Evolutionary conservation across 1,284 basidiomycete genomes (phyloP), one percentile per base, ranked within the genome.

Genomic region (Rhizoctonia solani): DNA sequence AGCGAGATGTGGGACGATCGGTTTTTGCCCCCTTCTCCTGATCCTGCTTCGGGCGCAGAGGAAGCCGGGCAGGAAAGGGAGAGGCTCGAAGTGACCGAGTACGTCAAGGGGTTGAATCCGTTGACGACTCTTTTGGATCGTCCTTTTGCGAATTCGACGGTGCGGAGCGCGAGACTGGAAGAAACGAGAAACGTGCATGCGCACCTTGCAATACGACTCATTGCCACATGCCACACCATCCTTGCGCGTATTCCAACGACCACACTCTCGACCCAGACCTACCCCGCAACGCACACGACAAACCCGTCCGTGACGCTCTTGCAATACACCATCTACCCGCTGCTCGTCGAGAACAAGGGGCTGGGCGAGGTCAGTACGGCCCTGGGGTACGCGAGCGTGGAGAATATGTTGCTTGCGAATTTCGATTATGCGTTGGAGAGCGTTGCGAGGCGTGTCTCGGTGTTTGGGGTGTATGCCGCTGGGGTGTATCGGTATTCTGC

Each of bases 361-460:
- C 81, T 98, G 42, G 76, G 83, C 69, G 86, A 83, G 69, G 83
- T 95, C 47, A 82, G 92, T 1, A 79, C 82, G 23, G 80, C 85
- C 66, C 85, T 87, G 1, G 92, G 90, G 1, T 95, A 93, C 72
- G 92, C 93, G 5, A 89, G 89, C 1, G 84, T 92, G 0, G 85
- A 87, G 34, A 93, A 93, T 74, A 81, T 97, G 32, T 80, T 98
- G 3, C 82, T 97, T 30, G 89, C 93, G 27, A 95, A 97, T 76
- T 95, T 95, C 72, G 95, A 98, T 78, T 97, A 98, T 74, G 89
- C 93, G 6, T 84, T 98, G 68, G 93, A 96, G 72, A 85, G 89
- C 29, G 39, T 54, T 13, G 50, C 61, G 39, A 42, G 61, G 1
- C 11, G 88, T 95, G 8, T 92, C 91, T 0, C 87, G 91, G 37